Evolutionary conservation across 257 asterid species (phyloP).

Genomic region (Mitragyna speciosa): DNA sequence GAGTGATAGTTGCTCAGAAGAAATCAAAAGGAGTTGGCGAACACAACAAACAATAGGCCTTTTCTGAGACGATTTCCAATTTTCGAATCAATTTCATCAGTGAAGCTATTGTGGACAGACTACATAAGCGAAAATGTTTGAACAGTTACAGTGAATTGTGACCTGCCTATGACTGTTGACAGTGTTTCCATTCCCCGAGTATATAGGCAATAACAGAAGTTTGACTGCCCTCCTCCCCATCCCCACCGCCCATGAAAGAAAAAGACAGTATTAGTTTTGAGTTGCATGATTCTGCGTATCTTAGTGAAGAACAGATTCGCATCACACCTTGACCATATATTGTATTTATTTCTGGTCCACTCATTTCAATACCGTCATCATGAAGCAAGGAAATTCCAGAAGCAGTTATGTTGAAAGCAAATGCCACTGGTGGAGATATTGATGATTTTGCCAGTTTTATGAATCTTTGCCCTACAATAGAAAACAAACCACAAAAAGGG

Average conservation of each 20-base stretch:
- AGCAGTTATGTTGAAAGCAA: conserved; percentile 52
- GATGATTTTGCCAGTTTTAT: conserved; percentile 84
- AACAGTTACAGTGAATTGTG: not conserved
- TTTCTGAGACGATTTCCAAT: not conserved
- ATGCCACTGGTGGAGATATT: conserved; percentile 66
- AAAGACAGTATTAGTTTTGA: not conserved
- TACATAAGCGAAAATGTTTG: not conserved
- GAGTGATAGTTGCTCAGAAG: not conserved
- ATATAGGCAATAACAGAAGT: not conserved
- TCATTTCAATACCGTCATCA: conserved; percentile 64
- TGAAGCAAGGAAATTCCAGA: conserved; percentile 66
- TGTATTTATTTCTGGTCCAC: conserved; percentile 62
- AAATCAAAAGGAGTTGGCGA: not conserved
- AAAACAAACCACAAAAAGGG: conserved; percentile 13
- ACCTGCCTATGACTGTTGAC: not conserved
- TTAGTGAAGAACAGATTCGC: not conserved
- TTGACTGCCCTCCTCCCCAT: not conserved
- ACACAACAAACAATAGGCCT: not conserved
- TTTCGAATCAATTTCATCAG: not conserved
- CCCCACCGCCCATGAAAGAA: not conserved
- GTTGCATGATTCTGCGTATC: conserved; percentile 1
- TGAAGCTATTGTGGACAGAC: not conserved
- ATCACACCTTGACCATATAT: conserved; percentile 61
- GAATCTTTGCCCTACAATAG: conserved; percentile 66
- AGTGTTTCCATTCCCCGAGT: not conserved